Conservation (phyloP, 2,329 filamentous ascomycete species). For the Cercospora zeina region DNA sequence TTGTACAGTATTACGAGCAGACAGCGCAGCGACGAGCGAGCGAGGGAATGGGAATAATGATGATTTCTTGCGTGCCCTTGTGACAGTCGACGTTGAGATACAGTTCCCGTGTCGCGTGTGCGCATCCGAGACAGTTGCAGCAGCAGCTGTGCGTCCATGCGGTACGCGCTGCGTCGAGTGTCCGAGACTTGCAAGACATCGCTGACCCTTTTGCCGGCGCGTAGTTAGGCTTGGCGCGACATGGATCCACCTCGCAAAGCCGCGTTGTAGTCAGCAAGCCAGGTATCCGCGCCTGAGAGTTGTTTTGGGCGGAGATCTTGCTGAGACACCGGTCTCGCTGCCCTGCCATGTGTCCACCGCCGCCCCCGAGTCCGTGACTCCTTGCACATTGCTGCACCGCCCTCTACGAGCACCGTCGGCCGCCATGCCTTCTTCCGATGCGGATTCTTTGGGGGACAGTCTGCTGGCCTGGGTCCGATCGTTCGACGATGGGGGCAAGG, state of each 20-base stretch:
- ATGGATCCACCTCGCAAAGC: slow-evolving; percentile 5
- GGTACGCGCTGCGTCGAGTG: not conserved
- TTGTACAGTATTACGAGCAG: not conserved
- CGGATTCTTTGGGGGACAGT: slow-evolving; percentile 34
- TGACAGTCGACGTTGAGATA: slow-evolving; percentile 21
- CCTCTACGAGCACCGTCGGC: not conserved
- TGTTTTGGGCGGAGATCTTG: not conserved
- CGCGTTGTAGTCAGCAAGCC: not conserved
- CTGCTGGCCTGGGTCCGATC: slow-evolving; percentile 47
- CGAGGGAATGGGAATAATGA: slow-evolving; percentile 6
- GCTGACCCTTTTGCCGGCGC: not conserved
- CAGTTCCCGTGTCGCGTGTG: slow-evolving; percentile 13
- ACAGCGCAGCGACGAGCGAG: not conserved
- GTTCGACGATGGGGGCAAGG: slow-evolving; percentile 44
- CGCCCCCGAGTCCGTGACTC: not conserved
- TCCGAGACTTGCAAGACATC: not conserved
- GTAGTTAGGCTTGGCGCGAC: slow-evolving; percentile 2
- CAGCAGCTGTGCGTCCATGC: slow-evolving; percentile 10
- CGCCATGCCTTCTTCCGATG: slow-evolving; percentile 29
- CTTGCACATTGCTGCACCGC: not conserved
- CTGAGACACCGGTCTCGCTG: not conserved
- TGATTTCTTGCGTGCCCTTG: not conserved
- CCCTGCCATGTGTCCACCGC: not conserved
- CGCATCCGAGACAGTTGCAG: slow-evolving; percentile 19
- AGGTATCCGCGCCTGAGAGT: not conserved